Conservation (phyloP, 2,329 filamentous ascomycete species). For the Cladorrhinum sp. region DNA sequence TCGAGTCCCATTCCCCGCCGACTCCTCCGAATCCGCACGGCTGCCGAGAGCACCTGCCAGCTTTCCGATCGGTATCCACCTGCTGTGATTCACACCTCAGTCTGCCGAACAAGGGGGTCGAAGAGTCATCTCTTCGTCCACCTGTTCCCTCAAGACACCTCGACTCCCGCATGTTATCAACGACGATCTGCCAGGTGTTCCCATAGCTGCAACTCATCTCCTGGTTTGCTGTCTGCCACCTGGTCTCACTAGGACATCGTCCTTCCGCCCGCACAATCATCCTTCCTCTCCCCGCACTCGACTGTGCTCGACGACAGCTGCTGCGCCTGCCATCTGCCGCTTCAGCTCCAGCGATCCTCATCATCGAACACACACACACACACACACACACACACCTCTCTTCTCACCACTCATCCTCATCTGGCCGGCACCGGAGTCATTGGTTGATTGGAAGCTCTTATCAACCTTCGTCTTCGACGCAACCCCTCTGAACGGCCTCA, state of each 20-base stretch:
- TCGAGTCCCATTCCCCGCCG: constrained; percentile 1
- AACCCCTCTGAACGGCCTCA: constrained; percentile 1
- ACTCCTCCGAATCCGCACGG: constrained; percentile 15
- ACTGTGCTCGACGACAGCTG: constrained; percentile 16
- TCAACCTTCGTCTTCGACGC: background rate
- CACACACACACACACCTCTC: background rate
- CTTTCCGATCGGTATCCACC: constrained; percentile 25
- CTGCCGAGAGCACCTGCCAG: constrained; percentile 17
- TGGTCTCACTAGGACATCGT: constrained; percentile 25
- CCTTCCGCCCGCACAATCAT: constrained; percentile 10
- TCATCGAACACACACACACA: background rate
- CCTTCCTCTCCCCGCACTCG: constrained; percentile 6
- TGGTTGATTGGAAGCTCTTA: constrained; percentile 6
- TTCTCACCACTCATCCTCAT: background rate
- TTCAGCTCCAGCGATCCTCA: background rate
- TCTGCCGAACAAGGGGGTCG: constrained; percentile 35
- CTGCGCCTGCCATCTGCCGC: constrained; percentile 5
- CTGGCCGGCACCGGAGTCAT: constrained; percentile 4
- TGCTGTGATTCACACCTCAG: constrained; percentile 28
- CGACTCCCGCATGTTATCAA: constrained; percentile 41
- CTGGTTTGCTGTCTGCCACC: constrained; percentile 34
- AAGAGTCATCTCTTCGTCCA: constrained; percentile 50
- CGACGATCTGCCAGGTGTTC: constrained; percentile 37
- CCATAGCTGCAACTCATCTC: constrained; percentile 33
- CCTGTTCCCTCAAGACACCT: constrained; percentile 40